Evolutionary conservation across 2,329 filamentous ascomycete species (phyloP).

Genomic region (Ampelomyces quisqualis): DNA sequence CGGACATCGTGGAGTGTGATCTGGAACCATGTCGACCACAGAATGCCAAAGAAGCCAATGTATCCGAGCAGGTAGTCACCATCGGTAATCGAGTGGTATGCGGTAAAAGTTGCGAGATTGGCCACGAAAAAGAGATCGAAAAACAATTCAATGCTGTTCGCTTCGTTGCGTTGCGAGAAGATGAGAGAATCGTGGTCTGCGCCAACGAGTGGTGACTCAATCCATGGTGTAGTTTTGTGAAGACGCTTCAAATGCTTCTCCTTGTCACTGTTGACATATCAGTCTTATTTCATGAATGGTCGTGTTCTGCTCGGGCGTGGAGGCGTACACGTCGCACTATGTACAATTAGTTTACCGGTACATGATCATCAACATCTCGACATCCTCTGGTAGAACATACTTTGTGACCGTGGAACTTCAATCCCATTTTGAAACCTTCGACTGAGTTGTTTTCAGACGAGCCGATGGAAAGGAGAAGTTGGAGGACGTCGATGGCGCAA

Average conservation of each 20-base stretch:
- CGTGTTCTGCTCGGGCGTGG: neutral
- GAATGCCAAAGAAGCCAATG: conserved; percentile 43
- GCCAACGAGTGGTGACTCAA: conserved; percentile 40
- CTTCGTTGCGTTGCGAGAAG: conserved; percentile 44
- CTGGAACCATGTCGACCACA: conserved; percentile 45
- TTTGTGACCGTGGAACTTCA: conserved; percentile 36
- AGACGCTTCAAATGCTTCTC: conserved; percentile 40
- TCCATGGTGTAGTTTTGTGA: conserved; percentile 38
- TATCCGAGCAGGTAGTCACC: conserved; percentile 36
- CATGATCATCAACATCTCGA: neutral
- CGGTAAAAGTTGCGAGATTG: conserved; percentile 44
- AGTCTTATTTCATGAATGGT: conserved; percentile 6
- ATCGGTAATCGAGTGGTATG: conserved; percentile 44
- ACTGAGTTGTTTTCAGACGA: neutral
- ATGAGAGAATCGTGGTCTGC: conserved; percentile 41
- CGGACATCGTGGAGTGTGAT: conserved; percentile 45
- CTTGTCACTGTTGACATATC: conserved; percentile 26
- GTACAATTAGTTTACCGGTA: conserved; percentile 6
- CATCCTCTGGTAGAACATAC: conserved; percentile 4
- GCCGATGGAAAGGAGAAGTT: neutral
- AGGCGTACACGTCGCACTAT: conserved; percentile 31
- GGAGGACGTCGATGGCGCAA: neutral
- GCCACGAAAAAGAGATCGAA: conserved; percentile 39
- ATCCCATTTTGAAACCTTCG: conserved; percentile 26
- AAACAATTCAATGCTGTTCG: conserved; percentile 44